Conservation (phyloP, 495 filamentous ascomycete species). For the Usnea hakonensis region DNA sequence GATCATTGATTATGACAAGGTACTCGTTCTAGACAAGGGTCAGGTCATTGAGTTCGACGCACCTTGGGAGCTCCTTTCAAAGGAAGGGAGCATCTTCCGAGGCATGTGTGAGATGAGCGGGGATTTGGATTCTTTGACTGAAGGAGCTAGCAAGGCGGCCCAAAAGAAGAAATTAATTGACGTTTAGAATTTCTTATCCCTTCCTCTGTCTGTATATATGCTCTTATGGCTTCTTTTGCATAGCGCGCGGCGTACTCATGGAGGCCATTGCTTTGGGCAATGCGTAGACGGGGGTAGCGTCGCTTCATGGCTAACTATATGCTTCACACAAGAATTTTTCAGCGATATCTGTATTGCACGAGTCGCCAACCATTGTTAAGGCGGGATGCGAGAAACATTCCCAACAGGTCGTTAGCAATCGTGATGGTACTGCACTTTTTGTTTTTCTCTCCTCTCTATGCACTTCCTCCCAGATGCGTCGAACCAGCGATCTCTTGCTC, state of each 20-base stretch:
- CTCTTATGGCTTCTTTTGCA: not conserved
- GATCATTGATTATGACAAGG: conserved; percentile 96
- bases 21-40: conserved; percentile 91
- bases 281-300: not conserved
- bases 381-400: too few species aligned
- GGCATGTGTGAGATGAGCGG: conserved; percentile 96
- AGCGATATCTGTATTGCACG: not conserved
- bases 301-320: not conserved
- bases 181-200: conserved; percentile 14
- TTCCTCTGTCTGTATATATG: not conserved
- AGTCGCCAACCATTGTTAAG: not conserved
- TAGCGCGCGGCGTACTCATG: not conserved
- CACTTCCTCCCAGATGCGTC: too few species aligned
- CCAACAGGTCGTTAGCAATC: too few species aligned
- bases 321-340: not conserved
- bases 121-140: conserved; percentile 63
- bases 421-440: too few species aligned
- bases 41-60: conserved; percentile 80
- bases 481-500: too few species aligned
- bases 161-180: conserved; percentile 38
- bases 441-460: too few species aligned
- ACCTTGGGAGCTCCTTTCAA: conserved; percentile 68
- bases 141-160: conserved; percentile 69
- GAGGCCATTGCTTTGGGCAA: not conserved
- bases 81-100: conserved; percentile 63